Evolutionary conservation across 1,284 basidiomycete genomes (phyloP).

Genomic region (Inonotus hispidus): DNA sequence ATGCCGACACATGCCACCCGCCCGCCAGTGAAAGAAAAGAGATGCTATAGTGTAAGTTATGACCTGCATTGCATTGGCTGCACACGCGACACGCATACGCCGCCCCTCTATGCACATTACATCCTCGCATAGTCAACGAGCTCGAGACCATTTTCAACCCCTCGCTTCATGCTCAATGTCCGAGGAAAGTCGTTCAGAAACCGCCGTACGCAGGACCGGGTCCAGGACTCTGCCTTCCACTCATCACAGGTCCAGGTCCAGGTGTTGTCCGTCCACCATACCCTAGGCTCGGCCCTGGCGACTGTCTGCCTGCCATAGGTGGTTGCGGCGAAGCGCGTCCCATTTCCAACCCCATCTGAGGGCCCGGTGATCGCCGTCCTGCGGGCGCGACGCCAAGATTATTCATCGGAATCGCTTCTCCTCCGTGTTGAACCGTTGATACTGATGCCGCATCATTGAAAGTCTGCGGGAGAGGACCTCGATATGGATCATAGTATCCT

Average conservation of each 20-base stretch:
- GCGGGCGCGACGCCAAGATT: constrained; percentile 48
- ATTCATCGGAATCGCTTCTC: constrained; percentile 72
- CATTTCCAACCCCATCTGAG: constrained; percentile 39
- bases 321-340: constrained; percentile 14
- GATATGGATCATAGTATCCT: constrained; percentile 72
- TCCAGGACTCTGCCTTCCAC: constrained; percentile 12
- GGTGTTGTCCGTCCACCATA: constrained; percentile 12
- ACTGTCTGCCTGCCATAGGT: constrained; percentile 10
- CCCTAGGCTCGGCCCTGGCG: constrained; percentile 15
- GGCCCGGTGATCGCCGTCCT: constrained; percentile 43
- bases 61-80: no score
- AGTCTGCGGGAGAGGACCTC: constrained; percentile 62
- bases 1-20: background rate
- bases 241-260: constrained; percentile 4
- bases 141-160: background rate
- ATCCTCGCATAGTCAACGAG: background rate
- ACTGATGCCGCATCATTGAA: constrained; percentile 41
- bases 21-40: background rate
- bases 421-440: constrained; percentile 23
- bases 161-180: background rate
- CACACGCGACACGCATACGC: background rate
- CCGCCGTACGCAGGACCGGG: constrained; percentile 16
- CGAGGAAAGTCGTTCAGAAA: background rate
- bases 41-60: background rate
- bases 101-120: background rate